Evolutionary conservation across 163 green algal genomes (phyloP), one percentile per base, ranked within the genome.

Genomic region (Scenedesmus sp.): DNA sequence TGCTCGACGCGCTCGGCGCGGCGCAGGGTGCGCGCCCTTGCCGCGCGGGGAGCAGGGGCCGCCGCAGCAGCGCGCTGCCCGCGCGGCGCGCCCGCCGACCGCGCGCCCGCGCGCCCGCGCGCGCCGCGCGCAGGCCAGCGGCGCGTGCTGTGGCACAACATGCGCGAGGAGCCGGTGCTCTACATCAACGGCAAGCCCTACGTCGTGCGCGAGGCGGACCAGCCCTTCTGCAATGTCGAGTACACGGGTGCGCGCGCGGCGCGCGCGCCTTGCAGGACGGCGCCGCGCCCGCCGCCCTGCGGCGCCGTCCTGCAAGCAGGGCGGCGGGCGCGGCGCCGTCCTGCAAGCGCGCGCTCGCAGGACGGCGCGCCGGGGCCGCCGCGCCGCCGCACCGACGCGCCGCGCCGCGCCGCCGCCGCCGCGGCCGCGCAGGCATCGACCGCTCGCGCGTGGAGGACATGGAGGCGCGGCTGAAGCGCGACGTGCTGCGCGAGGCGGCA

Each of bases 161-260:
- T 98, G 89, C 86, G 95, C 0, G 95, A 98, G 83, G 95, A 98
- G 87, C 95, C 95, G 17, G 90, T 98, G 45, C 56, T 98, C 13
- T 98, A 97, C 80, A 94, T 98, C 87, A 97, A 97, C 63, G 95
- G 95, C 57, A 84, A 92, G 57, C 95, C 95, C 0, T 98, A 95
- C 87, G 95, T 98, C 24, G 91, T 98, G 63, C 87, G 95, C 0
- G 95, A 98, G 85, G 87, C 93, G 33, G 94, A 96, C 82, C 89
- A 95, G 82, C 95, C 95, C 3, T 98, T 98, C 83, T 88, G 87
- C 70, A 98, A 98, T 74, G 83, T 98, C 17, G 95, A 98, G 85
- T 98, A 98, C 86, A 98, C 95, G 73, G 93, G 77, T 48, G 77
- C 28, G 33, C 3, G 14, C 24, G 39, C 39, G 39, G 6, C 39